Evolutionary conservation across 192 early-diverging fungal species (phyloP), one percentile per base, ranked within the genome.

Genomic region (Rhizoclosmatium sp.): DNA sequence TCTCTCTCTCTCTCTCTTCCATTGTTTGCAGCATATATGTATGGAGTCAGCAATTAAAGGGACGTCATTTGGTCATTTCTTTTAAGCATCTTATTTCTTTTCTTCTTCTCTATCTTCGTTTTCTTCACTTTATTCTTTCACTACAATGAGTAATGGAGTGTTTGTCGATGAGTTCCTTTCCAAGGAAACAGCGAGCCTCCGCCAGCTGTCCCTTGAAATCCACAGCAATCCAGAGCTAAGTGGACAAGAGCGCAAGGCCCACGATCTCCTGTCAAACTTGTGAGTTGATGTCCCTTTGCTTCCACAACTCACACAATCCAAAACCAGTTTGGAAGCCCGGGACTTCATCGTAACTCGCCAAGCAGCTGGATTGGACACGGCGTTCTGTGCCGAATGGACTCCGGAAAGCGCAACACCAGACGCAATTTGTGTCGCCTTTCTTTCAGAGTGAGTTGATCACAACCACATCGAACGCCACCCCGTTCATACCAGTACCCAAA

Each of bases 381-480:
- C 93, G 0, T 96, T 96, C 79, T 78, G 91, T 39, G 92, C 94
- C 31, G 90, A 92, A 46, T 93, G 89, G 71, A 73, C 75, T 7
- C 80, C 89, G 21, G 48, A 49, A 19, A 39, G 21, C n/a, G 59
- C 68, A 19, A 44, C 86, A 81, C 5, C 59, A 16, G 65, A 76
- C n/a, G 87, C 65, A 31, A 68, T 82, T 45, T 73, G 64, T 4
- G 78, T 93, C 39, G 91, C 88, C 41, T 91, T 91, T 59, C 86
- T 88, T 49, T 88, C 89, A 31, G 89, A 93, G 78, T 61, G 61
- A 65, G 47, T 47, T 48, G 68, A 48, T 12, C 10, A 5, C 31
- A 21, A 21, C 0, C 44, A 16, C 42, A 48, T 42, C 68, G 1
- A 31, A 31, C 31, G 31, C 31, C 31, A 31, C 31, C 31, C 14